Base-by-base conservation (phyloP, 2,329 filamentous ascomycete species). In the Parastagonospora avenae region DNA sequence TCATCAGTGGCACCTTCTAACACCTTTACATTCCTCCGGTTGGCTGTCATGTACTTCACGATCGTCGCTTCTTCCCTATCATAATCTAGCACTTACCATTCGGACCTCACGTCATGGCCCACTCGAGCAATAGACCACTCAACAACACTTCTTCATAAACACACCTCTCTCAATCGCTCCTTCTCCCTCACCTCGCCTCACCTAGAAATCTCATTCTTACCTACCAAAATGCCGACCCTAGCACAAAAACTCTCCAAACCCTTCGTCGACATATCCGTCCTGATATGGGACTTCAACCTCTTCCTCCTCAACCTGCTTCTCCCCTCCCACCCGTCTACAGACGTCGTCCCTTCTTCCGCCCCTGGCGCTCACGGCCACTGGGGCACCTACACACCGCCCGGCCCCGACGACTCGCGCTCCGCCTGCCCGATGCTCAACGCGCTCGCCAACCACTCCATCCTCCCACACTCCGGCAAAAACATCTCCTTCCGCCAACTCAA, bases 261-360 rank as follows among this genome's bases (percentile, higher is more conserved):
- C 11, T 64, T 76, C 46, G 63, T 74, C 51, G 67, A 73, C 54
- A 50, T 74, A 19, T 67, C 69, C 29, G 70, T 76, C 44, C 66
- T 76, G 36, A 55, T 60, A 36, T 76, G 73, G 72, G 74, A 77
- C 58, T 73, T 74, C 47, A 59, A 57, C 36, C 63, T 76, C 40
- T 73, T 74, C 47, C 47, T 74, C 41, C 63, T 73, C 28, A 76
- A 77, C 50, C 55, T 74, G 29, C 30, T 76, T 27, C 69, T 70
- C 29, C 73, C 74, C 12, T 64, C 70, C 33, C 65, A 64, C 49
- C 72, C 74, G 45, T 59, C 66, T 39, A 72, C 70, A 32, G 57
- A 68, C 39, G 71, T 77, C 19, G 63, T 77, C 8, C 72, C 73
- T 4, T 48, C 62, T 24, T 67, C 70, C 16, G 52, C 58, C 11